Base-by-base conservation (phyloP, 1,139 yeast species). In the Geotrichum klebahnii region DNA sequence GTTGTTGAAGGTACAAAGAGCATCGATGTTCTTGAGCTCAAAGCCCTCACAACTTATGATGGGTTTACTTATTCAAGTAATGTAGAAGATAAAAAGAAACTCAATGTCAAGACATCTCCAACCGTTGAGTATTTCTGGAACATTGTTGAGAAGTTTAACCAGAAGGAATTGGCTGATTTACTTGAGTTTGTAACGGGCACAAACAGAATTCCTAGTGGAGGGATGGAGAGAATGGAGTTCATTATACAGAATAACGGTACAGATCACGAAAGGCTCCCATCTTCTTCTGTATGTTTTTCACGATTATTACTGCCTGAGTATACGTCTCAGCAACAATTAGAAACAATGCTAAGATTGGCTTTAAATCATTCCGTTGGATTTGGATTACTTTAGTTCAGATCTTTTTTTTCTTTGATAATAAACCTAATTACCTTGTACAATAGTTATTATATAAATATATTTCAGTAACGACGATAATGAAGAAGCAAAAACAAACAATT, bases 141-240 rank as follows among this genome's bases (percentile, higher is more conserved):
- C 14, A 46, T 59, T 28, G 55, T 62, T 16, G 35, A 46, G n/a
- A 52, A 53, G 22, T 56, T 60, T 40, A 40, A 55, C n/a, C 48
- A 56, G 10, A 22, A 29, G 5, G 55, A 58, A 32, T 53, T 53
- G 34, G 55, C 51, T 33, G 53, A 44, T 26, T 53, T 64, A 16
- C 49, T 63, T 40, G 59, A 61, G 50, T 64, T 64, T 53, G 61
- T 63, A n/a, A 63, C 67, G 2, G 67, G 67, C 3, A 57, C 62
- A 4, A 51, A 55, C 24, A 47, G 63, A 2, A 51, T 63, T 2
- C 65, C 67, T 3, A 53, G 54, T 17, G 62, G 64, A 3, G 62
- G 61, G 1, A 37, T 56, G 22, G 33, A 45, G 17, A 48, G 46
- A 23, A 51, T 61, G 34, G 50, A 50, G 14, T 53, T 63, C 29